Evolutionary conservation across 2,329 filamentous ascomycete genomes (phyloP).

Genomic region (Penicillium sp.): DNA sequence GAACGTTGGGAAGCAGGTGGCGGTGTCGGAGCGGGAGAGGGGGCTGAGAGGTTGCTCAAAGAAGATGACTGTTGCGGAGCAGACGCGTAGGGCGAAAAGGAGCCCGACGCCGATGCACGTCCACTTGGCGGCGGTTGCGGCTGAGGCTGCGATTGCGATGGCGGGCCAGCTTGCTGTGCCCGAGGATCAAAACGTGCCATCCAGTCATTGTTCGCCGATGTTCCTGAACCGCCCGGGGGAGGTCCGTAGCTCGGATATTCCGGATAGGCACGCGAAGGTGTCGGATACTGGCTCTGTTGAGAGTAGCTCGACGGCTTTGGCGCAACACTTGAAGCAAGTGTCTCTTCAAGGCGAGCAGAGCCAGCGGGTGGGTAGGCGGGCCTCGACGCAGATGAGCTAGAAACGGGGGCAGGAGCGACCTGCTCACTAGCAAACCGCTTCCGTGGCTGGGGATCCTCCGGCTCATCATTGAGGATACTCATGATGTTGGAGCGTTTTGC

Average conservation of each 20-base stretch:
- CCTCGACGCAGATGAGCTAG: conserved; percentile 23
- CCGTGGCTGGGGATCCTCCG: conserved; percentile 43
- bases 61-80: conserved; percentile 21
- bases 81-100: conserved; percentile 29
- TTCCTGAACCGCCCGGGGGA: conserved; percentile 22
- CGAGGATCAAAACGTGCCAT: conserved; percentile 42
- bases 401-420: conserved; percentile 11
- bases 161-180: conserved; percentile 27
- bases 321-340: conserved; percentile 17
- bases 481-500: conserved; percentile 49
- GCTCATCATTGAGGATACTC: conserved; percentile 47
- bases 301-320: conserved; percentile 28
- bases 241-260: conserved; percentile 33
- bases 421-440: conserved; percentile 44
- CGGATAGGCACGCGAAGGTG: conserved; percentile 29
- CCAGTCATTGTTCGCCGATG: conserved; percentile 37
- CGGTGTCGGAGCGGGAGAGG: conserved; percentile 35
- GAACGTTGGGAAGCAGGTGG: conserved; percentile 29
- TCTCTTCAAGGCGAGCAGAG: conserved; percentile 25
- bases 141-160: conserved; percentile 22
- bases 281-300: conserved; percentile 26
- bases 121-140: conserved; percentile 19
- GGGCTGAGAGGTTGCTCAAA: conserved; percentile 26
- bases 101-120: conserved; percentile 21
- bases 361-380: conserved; percentile 27